Evolutionary conservation across 257 asterid genomes (phyloP).

Genomic region (Nicotiana sylvestris): DNA sequence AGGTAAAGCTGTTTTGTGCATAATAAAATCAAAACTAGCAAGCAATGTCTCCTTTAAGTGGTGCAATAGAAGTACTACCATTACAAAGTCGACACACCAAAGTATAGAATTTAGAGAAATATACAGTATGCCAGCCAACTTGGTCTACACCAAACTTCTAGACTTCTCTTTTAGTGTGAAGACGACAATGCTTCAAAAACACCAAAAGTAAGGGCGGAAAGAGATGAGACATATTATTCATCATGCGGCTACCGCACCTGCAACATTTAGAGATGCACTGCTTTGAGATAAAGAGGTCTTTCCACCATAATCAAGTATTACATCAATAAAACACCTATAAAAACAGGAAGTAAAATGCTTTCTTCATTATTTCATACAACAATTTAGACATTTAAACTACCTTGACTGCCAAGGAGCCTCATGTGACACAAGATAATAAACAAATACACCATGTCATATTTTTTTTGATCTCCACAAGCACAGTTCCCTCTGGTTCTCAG

Average conservation of each 20-base stretch:
- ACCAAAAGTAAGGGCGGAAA: neutral
- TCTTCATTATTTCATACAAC: constrained; percentile 3
- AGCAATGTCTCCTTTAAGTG: neutral
- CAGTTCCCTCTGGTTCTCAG: neutral
- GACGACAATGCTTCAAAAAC: neutral
- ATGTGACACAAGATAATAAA: neutral
- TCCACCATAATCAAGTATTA: neutral
- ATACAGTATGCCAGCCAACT: neutral
- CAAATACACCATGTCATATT: neutral
- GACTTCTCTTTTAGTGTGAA: neutral
- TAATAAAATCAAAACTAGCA: neutral
- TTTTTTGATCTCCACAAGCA: neutral
- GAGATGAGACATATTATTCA: too few species aligned
- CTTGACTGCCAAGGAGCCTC: neutral
- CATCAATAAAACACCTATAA: neutral
- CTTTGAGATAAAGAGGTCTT: neutral
- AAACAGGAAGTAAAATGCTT: neutral
- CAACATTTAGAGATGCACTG: neutral
- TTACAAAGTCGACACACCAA: neutral
- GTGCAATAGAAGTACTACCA: neutral
- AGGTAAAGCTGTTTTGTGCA: neutral
- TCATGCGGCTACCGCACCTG: neutral
- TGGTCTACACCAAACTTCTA: neutral
- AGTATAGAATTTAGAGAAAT: neutral
- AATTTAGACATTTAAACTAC: neutral